phyloP scores from a whole-genome alignment of 257 asterid species.

The Solanum appendiculatum region DNA sequence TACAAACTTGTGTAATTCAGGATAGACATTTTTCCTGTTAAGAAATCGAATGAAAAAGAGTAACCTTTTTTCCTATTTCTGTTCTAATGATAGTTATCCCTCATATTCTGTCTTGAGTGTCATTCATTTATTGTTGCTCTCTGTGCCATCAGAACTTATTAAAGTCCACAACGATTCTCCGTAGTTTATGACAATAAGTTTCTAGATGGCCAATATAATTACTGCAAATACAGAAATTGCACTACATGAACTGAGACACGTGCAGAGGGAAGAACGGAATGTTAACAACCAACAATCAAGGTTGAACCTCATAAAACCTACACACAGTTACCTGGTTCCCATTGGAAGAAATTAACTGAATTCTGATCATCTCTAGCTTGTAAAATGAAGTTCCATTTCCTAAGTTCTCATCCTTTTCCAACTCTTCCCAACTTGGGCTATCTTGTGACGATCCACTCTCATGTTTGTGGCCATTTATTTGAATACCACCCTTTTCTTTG shows the following conservation, averaged over 20 bases:
- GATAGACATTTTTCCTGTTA: not conserved
- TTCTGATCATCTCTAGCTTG: slow-evolving; percentile 80
- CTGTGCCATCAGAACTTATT: not conserved
- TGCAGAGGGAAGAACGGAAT: not conserved
- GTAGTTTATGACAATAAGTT: not conserved
- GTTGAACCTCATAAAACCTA: not conserved
- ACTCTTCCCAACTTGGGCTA: slow-evolving; percentile 47
- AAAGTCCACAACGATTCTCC: not conserved
- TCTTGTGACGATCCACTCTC: slow-evolving; percentile 42
- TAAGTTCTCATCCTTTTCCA: slow-evolving; percentile 60
- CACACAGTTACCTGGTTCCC: slow-evolving; percentile 51
- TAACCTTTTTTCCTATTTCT: not conserved
- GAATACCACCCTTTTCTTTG: slow-evolving; percentile 30
- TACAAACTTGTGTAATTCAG: not conserved
- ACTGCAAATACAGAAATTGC: not conserved
- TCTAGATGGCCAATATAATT: not conserved
- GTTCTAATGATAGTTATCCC: not conserved
- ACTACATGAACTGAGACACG: not conserved
- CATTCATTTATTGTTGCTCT: not conserved
- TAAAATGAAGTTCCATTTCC: slow-evolving; percentile 85
- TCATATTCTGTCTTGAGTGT: not conserved
- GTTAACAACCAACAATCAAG: not conserved
- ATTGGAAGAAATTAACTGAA: slow-evolving; percentile 68
- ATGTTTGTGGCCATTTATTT: slow-evolving; percentile 57
- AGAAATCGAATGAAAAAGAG: not conserved